Evolutionary conservation across 176 grass and related monocot genomes (phyloP).

Genomic region (Thalia dealbata): DNA sequence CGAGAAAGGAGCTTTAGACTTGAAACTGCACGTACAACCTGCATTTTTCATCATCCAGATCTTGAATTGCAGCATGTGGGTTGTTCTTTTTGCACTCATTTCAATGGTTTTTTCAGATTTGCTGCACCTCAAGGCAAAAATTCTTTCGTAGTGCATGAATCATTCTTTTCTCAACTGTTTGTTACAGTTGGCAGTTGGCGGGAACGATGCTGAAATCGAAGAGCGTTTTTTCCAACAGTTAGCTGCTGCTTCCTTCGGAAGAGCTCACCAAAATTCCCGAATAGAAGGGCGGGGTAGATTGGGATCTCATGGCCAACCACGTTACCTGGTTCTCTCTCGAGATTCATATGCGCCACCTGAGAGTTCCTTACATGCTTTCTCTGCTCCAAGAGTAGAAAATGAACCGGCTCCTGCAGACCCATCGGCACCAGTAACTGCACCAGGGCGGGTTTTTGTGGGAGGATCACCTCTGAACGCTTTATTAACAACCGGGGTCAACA

Average conservation of each 20-base stretch:
- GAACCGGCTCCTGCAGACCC: slow-evolving; percentile 33
- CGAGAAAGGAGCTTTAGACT: slow-evolving; percentile 52
- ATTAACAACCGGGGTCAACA: slow-evolving; percentile 37
- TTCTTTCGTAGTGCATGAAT: slow-evolving; percentile 5
- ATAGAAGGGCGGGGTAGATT: slow-evolving; percentile 53
- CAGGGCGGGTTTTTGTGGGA: slow-evolving; percentile 23
- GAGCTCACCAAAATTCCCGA: slow-evolving; percentile 50
- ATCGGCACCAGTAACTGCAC: slow-evolving; percentile 26
- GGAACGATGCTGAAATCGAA: slow-evolving; percentile 64
- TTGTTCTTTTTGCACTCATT: slow-evolving; percentile 9
- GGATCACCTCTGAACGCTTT: slow-evolving; percentile 32
- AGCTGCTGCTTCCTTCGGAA: slow-evolving; percentile 60
- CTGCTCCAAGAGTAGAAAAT: slow-evolving; percentile 26
- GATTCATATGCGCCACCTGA: slow-evolving; percentile 25
- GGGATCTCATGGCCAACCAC: slow-evolving; percentile 40
- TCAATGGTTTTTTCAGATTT: background rate
- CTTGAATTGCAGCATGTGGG: slow-evolving; percentile 71
- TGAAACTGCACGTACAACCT: slow-evolving; percentile 41
- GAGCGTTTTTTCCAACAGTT: slow-evolving; percentile 80
- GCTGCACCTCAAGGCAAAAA: slow-evolving; percentile 21
- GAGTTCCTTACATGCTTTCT: slow-evolving; percentile 8
- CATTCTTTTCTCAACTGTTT: background rate
- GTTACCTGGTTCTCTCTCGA: slow-evolving; percentile 51
- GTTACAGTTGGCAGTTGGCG: slow-evolving; percentile 51
- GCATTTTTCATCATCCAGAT: slow-evolving; percentile 73